Percentiles rank a stretch among this genome's conserved stretches.
These are phyloP conservation scores for Mallotus japonicus DNA, from an alignment of 441 rosid genomes.

Conservation along the genomic window DNA sequence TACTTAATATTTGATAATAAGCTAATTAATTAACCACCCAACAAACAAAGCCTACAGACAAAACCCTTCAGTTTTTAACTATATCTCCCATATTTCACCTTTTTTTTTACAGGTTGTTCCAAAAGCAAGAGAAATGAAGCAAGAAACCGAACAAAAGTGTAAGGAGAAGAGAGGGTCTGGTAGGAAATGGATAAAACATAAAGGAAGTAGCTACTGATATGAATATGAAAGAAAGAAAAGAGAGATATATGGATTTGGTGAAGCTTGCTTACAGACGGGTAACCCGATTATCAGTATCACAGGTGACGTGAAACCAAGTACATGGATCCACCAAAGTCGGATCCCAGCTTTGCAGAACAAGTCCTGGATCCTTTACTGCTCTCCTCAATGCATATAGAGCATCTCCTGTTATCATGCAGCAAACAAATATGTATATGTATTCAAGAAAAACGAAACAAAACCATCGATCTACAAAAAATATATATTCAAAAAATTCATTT, in stretches of 20 bases:
- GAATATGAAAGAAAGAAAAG: no score
- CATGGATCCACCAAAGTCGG: constrained; percentile 78
- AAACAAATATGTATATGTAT: neutral
- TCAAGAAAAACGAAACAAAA: neutral
- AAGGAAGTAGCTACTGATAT: neutral
- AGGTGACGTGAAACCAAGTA: constrained; percentile 81
- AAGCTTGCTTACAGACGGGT: constrained; percentile 58
- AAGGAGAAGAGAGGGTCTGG: neutral
- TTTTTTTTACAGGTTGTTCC: neutral
- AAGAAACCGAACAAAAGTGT: neutral
- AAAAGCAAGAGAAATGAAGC: neutral
- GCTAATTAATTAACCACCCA: no score
- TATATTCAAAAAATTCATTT: neutral
- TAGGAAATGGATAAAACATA: neutral
- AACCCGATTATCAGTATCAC: constrained; percentile 55
- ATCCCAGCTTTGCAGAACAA: constrained; percentile 75
- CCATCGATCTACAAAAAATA: neutral
- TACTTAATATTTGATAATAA: no score
- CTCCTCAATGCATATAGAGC: constrained; percentile 61
- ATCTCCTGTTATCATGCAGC: constrained; percentile 40
- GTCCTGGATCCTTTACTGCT: constrained; percentile 61
- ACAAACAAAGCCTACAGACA: no score
- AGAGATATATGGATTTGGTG: neutral
- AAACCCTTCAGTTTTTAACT: no score
- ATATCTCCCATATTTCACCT: no score